A percentile compares a stretch with the other conserved stretches of the same genome.
Conservation (phyloP, 768 basidiomycete species). For the Psilocybe azurescens region DNA sequence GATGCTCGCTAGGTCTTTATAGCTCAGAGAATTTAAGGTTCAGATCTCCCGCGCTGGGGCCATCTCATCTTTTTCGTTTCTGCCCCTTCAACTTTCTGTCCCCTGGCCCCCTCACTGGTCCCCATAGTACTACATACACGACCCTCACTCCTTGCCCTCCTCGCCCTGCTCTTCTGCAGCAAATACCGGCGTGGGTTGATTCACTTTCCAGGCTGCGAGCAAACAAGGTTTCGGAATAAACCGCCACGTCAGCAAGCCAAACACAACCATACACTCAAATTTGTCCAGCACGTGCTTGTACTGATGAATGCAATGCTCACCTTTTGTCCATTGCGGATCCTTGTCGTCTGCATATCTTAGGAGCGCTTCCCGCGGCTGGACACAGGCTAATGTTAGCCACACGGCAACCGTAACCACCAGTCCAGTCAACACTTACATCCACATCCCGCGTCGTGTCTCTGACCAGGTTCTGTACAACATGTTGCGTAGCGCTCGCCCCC, state of each 20-base stretch:
- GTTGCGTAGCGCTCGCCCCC: constrained; percentile 96
- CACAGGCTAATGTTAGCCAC: constrained; percentile 3
- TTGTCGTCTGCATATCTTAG: constrained; percentile 90
- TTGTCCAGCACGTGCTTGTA: constrained; percentile 38
- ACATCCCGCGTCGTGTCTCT: constrained; percentile 90
- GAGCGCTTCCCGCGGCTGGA: constrained; percentile 93
- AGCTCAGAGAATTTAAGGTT: constrained; percentile 83
- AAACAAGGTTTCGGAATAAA: constrained; percentile 55
- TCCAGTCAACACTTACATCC: constrained; percentile 73
- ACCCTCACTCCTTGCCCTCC: constrained; percentile 42
- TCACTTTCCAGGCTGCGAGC: constrained; percentile 77
- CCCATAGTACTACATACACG: neutral
- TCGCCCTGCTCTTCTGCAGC: constrained; percentile 66
- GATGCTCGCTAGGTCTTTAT: constrained; percentile 80
- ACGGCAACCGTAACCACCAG: neutral
- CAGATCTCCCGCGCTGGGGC: constrained; percentile 82
- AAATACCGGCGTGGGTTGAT: constrained; percentile 89
- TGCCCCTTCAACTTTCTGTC: constrained; percentile 25
- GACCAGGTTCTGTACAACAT: constrained; percentile 94
- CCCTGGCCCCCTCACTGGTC: constrained; percentile 23
- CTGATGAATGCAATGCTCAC: constrained; percentile 42
- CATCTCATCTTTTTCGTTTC: constrained; percentile 47
- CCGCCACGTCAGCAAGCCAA: constrained; percentile 71
- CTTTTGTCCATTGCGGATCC: constrained; percentile 85
- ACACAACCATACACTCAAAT: constrained; percentile 42